phyloP scores from a whole-genome alignment of 2,329 filamentous ascomycete species.

The Fusarium haematococcum region DNA sequence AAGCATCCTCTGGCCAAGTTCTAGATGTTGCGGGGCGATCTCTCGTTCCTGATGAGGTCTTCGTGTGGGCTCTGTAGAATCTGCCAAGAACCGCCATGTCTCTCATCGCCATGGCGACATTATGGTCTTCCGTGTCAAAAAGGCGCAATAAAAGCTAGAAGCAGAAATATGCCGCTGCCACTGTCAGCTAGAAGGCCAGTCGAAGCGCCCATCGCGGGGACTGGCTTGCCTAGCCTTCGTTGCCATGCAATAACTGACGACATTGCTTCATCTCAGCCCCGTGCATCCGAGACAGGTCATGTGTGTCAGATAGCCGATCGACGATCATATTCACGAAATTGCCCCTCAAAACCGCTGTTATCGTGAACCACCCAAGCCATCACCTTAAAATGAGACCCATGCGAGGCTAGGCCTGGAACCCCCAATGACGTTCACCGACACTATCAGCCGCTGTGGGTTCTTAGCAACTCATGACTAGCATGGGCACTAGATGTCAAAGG shows the following conservation, averaged over 20 bases:
- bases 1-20: constrained; percentile 2
- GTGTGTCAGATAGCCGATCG: constrained; percentile 43
- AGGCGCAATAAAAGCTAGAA: neutral
- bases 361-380: constrained; percentile 8
- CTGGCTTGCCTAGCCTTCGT: constrained; percentile 2
- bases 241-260: constrained; percentile 13
- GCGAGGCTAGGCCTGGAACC: constrained; percentile 8
- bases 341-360: constrained; percentile 17
- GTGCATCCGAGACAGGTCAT: constrained; percentile 26
- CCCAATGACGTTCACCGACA: constrained; percentile 32
- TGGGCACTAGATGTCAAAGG: constrained; percentile 27
- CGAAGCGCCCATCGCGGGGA: neutral
- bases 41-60: constrained; percentile 5
- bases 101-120: constrained; percentile 8
- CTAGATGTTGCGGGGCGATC: constrained; percentile 1
- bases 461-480: constrained; percentile 25
- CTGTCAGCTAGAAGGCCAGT: neutral
- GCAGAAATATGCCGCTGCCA: neutral
- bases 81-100: neutral
- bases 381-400: constrained; percentile 8
- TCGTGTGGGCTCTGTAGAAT: neutral
- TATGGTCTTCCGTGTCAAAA: neutral
- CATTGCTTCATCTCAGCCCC: constrained; percentile 19
- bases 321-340: constrained; percentile 35
- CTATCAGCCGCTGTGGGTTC: constrained; percentile 9